Evolutionary conservation across 208 protist species (phyloP).

Genomic region (Leishmania turanica): DNA sequence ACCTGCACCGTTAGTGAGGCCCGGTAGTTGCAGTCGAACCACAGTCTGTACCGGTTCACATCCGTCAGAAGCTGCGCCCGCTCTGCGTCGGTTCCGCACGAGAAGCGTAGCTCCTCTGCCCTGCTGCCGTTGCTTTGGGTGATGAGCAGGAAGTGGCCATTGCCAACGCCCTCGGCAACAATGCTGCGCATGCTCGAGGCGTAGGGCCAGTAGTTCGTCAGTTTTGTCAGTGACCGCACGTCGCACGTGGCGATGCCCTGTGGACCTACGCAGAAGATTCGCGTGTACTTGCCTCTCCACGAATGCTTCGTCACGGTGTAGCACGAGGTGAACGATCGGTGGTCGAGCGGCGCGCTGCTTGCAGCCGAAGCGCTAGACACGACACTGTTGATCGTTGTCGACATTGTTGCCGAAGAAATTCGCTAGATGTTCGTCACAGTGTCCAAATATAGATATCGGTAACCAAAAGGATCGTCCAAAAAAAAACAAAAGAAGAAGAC

Average conservation of each 20-base stretch:
- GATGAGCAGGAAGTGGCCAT: slow-evolving; percentile 60
- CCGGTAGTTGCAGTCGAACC: slow-evolving; percentile 57
- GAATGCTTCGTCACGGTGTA: slow-evolving; percentile 87
- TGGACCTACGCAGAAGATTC: slow-evolving; percentile 78
- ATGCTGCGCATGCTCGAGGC: slow-evolving; percentile 34
- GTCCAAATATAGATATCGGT: no score
- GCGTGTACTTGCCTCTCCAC: slow-evolving; percentile 88
- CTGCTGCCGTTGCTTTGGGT: slow-evolving; percentile 36
- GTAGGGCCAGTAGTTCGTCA: slow-evolving; percentile 89
- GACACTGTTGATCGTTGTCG: slow-evolving; percentile 9
- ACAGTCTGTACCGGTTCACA: slow-evolving; percentile 65
- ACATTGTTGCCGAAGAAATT: background rate
- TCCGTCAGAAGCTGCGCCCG: slow-evolving; percentile 89
- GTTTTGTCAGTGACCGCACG: slow-evolving; percentile 59
- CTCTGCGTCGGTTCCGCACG: slow-evolving; percentile 44
- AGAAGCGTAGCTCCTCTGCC: slow-evolving; percentile 72
- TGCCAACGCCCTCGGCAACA: slow-evolving; percentile 30
- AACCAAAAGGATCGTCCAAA: no score
- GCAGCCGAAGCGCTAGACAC: slow-evolving; percentile 14
- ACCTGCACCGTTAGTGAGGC: slow-evolving; percentile 14
- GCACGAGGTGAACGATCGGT: slow-evolving; percentile 60
- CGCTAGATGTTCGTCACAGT: no score
- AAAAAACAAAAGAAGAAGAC: no score
- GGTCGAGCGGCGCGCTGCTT: slow-evolving; percentile 9
- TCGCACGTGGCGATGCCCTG: slow-evolving; percentile 74